A percentile compares a stretch with the other conserved stretches of the same genome.
These are phyloP conservation scores for Sonneratia alba DNA, from an alignment of 345 rosid genomes.

Conservation along the genomic window DNA sequence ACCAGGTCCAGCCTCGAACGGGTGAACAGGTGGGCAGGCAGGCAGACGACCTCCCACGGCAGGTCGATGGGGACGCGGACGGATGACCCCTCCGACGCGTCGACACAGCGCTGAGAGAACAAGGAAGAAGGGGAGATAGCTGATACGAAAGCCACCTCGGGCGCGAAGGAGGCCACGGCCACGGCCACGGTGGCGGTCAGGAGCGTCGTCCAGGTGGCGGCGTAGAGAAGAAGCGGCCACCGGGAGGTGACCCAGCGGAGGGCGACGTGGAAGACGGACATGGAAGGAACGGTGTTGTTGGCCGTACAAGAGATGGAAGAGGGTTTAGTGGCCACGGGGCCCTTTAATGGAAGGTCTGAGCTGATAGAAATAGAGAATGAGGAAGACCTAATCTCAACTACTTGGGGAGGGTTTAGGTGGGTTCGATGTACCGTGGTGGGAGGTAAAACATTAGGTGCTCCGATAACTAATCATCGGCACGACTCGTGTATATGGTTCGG, in stretches of 20 bases:
- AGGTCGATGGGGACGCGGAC: slow-evolving; percentile 57
- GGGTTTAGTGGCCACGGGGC: background rate
- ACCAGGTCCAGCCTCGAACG: slow-evolving; percentile 53
- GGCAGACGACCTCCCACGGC: slow-evolving; percentile 51
- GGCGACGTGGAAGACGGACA: slow-evolving; percentile 23
- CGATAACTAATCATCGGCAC: background rate
- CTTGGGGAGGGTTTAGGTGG: slow-evolving; percentile 2
- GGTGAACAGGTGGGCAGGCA: slow-evolving; percentile 48
- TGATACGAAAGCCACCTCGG: slow-evolving; percentile 62
- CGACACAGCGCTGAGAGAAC: slow-evolving; percentile 34
- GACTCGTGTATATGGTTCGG: background rate
- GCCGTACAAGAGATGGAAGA: background rate
- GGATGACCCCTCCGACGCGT: slow-evolving; percentile 20
- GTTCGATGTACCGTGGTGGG: background rate
- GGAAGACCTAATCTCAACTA: slow-evolving; percentile 1
- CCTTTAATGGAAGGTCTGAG: background rate
- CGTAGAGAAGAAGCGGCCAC: slow-evolving; percentile 57
- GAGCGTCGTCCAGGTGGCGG: slow-evolving; percentile 62
- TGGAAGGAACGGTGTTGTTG: background rate
- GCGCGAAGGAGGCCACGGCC: slow-evolving; percentile 66
- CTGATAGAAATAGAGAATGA: background rate
- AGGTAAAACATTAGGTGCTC: background rate
- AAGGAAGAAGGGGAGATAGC: slow-evolving; percentile 48
- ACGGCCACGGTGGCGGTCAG: slow-evolving; percentile 53
- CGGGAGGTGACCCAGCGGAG: slow-evolving; percentile 32